These are phyloP conservation scores for Chlorella sp. DNA, from an alignment of 139 green algal genomes.

Conservation along the genomic window DNA sequence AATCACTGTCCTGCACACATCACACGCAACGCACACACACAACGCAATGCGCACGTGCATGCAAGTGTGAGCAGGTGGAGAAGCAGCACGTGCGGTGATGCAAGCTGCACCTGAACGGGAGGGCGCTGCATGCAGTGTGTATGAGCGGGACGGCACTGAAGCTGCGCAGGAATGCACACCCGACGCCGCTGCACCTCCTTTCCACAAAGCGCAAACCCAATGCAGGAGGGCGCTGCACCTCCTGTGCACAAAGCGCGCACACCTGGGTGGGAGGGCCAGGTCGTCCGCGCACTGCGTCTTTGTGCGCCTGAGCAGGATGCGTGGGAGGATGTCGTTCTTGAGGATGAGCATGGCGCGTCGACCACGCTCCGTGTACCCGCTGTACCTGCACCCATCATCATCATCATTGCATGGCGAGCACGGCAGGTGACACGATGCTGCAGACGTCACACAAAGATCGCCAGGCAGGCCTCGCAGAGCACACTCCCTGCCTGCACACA, in stretches of 20 bases:
- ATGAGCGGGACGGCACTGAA: no score
- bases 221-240: no score
- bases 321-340: conserved; percentile 63
- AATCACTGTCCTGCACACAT: conserved; percentile 46
- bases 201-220: no score
- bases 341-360: conserved; percentile 49
- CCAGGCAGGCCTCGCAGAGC: background rate
- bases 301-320: conserved; percentile 81
- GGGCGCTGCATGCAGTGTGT: no score
- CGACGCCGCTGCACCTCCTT: no score
- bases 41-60: background rate
- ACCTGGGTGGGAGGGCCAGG: conserved; percentile 79
- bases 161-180: no score
- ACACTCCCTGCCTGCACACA: background rate
- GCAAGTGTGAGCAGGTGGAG: background rate
- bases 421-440: background rate
- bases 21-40: background rate
- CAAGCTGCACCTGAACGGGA: background rate
- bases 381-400: background rate
- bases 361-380: conserved; percentile 31
- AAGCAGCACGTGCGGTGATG: background rate
- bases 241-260: no score
- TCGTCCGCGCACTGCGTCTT: conserved; percentile 91
- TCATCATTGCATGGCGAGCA: background rate
- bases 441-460: background rate